Evolutionary conservation across 139 green algal species (phyloP), one percentile per base, ranked within the genome.

Genomic region (Chlamydomonas schloesseri): DNA sequence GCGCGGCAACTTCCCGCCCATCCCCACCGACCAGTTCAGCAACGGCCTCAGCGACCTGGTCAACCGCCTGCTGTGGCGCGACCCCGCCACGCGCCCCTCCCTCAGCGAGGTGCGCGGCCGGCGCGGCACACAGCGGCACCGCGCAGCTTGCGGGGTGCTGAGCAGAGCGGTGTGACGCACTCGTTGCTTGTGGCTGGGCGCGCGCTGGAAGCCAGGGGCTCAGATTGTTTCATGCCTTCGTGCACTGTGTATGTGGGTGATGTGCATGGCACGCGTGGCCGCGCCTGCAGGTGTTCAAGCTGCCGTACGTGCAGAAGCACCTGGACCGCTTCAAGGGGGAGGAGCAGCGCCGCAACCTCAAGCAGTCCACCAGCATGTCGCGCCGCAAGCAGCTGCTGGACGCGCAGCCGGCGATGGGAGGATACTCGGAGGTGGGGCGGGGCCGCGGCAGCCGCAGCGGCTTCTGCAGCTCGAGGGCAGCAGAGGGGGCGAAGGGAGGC

Each of bases 1-100:
- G 36, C 82, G 88, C 3, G 93, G 93, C 68, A 93, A 89, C 75
- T 94, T 92, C 67, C 89, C 91, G 11, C 91, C 90, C 67, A 91
- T 95, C 29, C 88, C 89, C 10, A 70, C 87, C 17, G 82, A 91
- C 42, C 71, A 87, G 64, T 96, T 91, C 89, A 89, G 21, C 26
- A 57, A 55, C 0, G 83, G 78, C 0, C 83, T 93, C 8, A 84
- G 60, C 42, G 68, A 88, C 24, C 87, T 96, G 42, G 81, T 94
- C 28, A 60, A 74, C 65, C n/a, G 75, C 2, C 77, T 96, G 73
- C 89, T 96, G 18, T 73, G 83, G 5, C 42, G 79, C 9, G 91
- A 95, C 53, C n/a, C 91, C 34, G 74, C 33, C 71, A 20, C 67
- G 33, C 87, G 92, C 69, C 92, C 92, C 0, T 91, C 85, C 17